Evolutionary conservation across 441 rosid species (phyloP).

Genomic region (Mallotus japonicus): DNA sequence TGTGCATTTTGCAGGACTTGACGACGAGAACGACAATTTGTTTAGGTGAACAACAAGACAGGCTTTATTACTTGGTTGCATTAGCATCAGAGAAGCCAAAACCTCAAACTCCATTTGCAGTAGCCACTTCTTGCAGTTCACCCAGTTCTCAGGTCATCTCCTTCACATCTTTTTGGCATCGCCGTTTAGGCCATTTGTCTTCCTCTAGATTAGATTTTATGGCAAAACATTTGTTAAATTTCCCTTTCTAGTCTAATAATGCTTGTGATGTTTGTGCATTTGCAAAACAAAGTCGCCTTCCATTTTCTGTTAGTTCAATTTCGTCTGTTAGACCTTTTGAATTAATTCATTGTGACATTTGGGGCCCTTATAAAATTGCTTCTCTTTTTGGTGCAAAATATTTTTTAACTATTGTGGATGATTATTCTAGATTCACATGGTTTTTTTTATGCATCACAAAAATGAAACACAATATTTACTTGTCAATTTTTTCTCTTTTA

Average conservation of each 20-base stretch:
- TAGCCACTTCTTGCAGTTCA: not conserved
- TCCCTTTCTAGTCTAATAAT: not conserved
- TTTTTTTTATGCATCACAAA: not conserved
- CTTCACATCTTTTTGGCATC: not conserved
- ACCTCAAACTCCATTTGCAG: not conserved
- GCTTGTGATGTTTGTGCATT: slow-evolving; percentile 2
- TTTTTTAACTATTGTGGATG: not conserved
- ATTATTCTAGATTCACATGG: not conserved
- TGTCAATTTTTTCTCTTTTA: not conserved
- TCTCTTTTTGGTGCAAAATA: not conserved
- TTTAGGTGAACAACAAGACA: too few species aligned
- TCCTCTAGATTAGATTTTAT: not conserved
- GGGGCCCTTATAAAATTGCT: too few species aligned
- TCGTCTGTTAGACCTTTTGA: not conserved
- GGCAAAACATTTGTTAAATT: not conserved
- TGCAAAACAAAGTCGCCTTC: not conserved
- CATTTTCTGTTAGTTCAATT: not conserved
- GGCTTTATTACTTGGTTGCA: not conserved
- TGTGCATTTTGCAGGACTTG: too few species aligned
- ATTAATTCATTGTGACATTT: too few species aligned
- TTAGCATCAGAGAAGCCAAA: not conserved
- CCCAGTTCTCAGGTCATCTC: too few species aligned
- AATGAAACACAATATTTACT: not conserved
- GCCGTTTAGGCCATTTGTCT: not conserved
- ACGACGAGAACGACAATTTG: too few species aligned